These are phyloP conservation scores for Alternaria arbusti DNA, from an alignment of 2,329 filamentous ascomycete genomes.

Conservation along the genomic window DNA sequence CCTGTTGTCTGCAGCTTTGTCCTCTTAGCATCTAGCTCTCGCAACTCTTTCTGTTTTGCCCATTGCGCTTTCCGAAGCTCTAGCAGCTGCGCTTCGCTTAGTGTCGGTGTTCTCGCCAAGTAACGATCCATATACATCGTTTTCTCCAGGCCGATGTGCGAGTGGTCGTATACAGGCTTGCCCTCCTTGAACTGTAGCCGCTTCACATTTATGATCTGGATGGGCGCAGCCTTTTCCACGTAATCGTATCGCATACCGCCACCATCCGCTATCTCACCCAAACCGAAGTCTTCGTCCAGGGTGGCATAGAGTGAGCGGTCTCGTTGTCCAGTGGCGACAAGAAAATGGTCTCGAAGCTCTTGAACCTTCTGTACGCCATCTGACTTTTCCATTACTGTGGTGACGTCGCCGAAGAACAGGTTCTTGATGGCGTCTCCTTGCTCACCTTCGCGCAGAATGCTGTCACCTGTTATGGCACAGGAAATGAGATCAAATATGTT, in stretches of 20 bases:
- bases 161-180: constrained; percentile 54
- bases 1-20: constrained; percentile 50
- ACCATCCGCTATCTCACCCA: constrained; percentile 66
- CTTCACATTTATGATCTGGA: constrained; percentile 89
- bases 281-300: constrained; percentile 84
- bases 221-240: constrained; percentile 72
- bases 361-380: constrained; percentile 57
- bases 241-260: constrained; percentile 40
- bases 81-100: constrained; percentile 58
- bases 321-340: constrained; percentile 64
- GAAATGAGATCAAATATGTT: constrained; percentile 91
- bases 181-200: constrained; percentile 72
- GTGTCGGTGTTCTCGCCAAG: constrained; percentile 48
- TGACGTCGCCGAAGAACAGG: constrained; percentile 54
- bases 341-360: constrained; percentile 68
- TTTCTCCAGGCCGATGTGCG: constrained; percentile 78
- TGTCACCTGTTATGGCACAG: constrained; percentile 79
- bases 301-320: constrained; percentile 78
- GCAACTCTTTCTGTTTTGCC: constrained; percentile 72
- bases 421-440: constrained; percentile 80
- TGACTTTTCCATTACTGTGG: constrained; percentile 44
- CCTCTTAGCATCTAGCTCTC: constrained; percentile 58
- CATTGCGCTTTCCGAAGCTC: constrained; percentile 72
- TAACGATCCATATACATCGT: constrained; percentile 88
- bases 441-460: constrained; percentile 70